Base-by-base conservation (phyloP, 371 early-diverging fungal species). In the Rhizopus delemar region DNA sequence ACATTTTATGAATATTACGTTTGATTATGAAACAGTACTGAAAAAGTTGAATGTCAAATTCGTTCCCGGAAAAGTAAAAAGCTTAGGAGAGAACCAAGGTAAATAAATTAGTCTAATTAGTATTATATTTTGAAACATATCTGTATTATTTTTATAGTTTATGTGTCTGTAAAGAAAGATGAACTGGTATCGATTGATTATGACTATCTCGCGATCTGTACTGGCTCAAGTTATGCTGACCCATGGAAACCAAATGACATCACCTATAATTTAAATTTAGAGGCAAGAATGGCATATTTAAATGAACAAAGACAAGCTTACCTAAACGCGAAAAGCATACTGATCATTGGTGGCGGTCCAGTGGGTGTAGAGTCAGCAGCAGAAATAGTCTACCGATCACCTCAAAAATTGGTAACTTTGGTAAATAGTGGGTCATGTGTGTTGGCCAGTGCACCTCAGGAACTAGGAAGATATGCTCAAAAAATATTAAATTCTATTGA, bases 291-390 rank as follows among this genome's bases (percentile, higher is more conserved):
- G 2, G 56, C 63, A 5, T 68, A 59, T 13, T 53, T 78, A 3
- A 29, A 53, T 8, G 34, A 53, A 32, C 69, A 74, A 12, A 58
- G 76, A 7, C 46, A 64, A 0, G 57, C 57, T 1, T 74, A 81
- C 22, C 65, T 74, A 34, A 12, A 51, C 6, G 71, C 82, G 0
- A 51, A 71, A 6, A 48, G 56, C 9, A 76, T 84, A 7, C 55
- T 84, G 33, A 80, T 82, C 57, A 75, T 86, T 35, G 84, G 86
- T 12, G 82, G 76, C 32, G 83, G 84, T 0, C 80, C 84, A 7
- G 81, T 82, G 0, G 83, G 82, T 22, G 71, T 79, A 3, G 86
- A 83, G 35, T 29, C 76, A 41, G 80, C 65, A 16, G 73, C 76
- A 3, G 86, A 86, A 50, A 74, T 86, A 35, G 73, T 75, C 3